Base-by-base conservation (phyloP, 192 early-diverging fungal genomes). In the Coemansia sp. region DNA sequence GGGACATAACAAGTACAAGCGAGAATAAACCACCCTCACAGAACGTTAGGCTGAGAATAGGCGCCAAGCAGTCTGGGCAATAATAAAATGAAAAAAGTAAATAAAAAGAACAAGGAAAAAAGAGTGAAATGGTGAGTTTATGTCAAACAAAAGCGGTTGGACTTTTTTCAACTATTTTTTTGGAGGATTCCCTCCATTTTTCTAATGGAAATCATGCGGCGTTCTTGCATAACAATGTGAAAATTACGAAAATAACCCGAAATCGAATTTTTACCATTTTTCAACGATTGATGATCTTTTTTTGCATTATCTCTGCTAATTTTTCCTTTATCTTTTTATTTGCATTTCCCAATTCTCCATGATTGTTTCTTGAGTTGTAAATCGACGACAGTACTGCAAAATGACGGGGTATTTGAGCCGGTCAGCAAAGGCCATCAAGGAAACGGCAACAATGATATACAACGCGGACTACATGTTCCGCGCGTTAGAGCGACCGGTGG, bases 401-500 rank as follows among this genome's bases (percentile, higher is more conserved):
- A 68, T 81, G 50, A 69, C 55, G 5, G 61, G 66, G 49, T 81
- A 75, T 64, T 19, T 75, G 25, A 66, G 68, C 64, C 78, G 78
- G 62, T 81, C 78, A 8, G 69, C 70, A 10, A 57, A 53, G 7
- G 69, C 67, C 17, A 53, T 81, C 13, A 71, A 68, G 45, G 69
- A 75, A 0, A 69, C 59, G 41, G 70, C 70, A 25, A 41, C 10
- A 32, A 81, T 69, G 50, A 69, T 69, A 9, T 75, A 75, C 60
- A 66, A 61, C 13, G 78, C 64, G 9, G 79, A 82, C 40, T 82
- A 71, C 58, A 67, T 83, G 71, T 75, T 71, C 54, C 93, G 94
- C 89, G 85, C 90, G 63, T 82, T 85, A 41, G 90, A 93, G 62
- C 71, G 90, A 60, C 84, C 87, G 9, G 86, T 98, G 82, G 86